Evolutionary conservation across 148 eudicot species (phyloP), one percentile per base, ranked within the genome.

Genomic region (Silene conica): DNA sequence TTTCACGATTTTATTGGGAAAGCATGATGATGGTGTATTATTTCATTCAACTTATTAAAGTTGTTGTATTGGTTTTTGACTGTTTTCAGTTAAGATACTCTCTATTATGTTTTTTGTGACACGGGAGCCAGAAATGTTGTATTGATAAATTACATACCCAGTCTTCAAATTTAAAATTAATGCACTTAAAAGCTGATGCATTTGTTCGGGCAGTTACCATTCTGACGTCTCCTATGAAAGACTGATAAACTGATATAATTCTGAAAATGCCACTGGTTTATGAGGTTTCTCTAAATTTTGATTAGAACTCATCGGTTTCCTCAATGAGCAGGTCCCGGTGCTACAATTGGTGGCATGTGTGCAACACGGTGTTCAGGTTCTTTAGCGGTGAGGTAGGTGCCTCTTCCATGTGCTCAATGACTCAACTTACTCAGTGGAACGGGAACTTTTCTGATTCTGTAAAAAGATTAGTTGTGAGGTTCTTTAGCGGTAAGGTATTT

Each of bases 361-460:
- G 98, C 97, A 28, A 95, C 98, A 9, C 98, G 98, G 38, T 95
- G 98, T 82, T 95, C 98, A 67, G 98, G 98, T 82, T 92, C 98
- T 58, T 85, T 95, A 79, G 98, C 98, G 70, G 98, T 92, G 78
- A 94, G 98, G 98, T 94, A 79, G 61, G 75, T 55, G 43, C 38
- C 71, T 52, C 56, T 11, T 38, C 69, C 63, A 45, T 59, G 31
- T 67, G 62, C 34, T 31, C 34, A 28, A 28, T 28, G 31, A 28
- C 31, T 46, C 31, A 57, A 62, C 21, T 74, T 73, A 26, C 34
- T 3, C 13, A 18, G 50, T 71, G 18, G 55, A 19, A 4, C 31
- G 8, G 7, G 20, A 11, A 12, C 0, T 34, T 72, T 34, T 72
- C 21, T 62, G 41, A 9, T 45, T 58, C 20, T 14, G 18, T 58